phyloP scores from a whole-genome alignment of 306 rosid genomes.

The Alnus rubra region DNA sequence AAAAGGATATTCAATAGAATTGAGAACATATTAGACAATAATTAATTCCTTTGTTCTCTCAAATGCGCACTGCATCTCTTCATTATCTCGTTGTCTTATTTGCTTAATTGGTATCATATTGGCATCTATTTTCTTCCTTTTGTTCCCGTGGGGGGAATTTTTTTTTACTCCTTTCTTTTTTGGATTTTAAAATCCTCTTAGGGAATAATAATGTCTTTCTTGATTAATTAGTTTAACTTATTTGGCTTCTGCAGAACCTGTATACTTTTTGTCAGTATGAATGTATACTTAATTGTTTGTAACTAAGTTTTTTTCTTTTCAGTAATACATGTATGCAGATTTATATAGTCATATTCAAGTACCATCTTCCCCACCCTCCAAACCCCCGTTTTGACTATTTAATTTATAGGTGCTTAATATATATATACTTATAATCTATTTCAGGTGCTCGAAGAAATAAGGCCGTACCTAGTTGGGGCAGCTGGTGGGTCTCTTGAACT shows the following conservation, averaged over 20 bases:
- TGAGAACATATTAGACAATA: no score
- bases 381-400: not conserved
- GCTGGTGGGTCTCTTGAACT: constrained; percentile 88
- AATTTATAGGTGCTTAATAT: not conserved
- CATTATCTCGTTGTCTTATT: no score
- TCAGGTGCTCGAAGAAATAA: constrained; percentile 92
- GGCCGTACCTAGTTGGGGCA: constrained; percentile 89
- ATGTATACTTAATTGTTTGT: not conserved
- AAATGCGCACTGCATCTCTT: no score
- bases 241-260: not conserved
- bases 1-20: no score
- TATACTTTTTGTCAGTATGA: not conserved
- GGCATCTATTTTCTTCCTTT: no score
- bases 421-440: not conserved
- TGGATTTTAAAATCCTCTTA: not conserved
- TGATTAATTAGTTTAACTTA: not conserved
- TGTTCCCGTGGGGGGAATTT: no score
- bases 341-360: not conserved
- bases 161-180: not conserved
- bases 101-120: no score
- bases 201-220: not conserved
- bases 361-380: not conserved
- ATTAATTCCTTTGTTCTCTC: no score
- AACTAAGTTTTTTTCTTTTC: not conserved
- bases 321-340: no score